A percentile compares a stretch with the other conserved stretches of the same genome.
Conservation (phyloP, 1,139 yeast species). For the Eremothecium gossypii region DNA sequence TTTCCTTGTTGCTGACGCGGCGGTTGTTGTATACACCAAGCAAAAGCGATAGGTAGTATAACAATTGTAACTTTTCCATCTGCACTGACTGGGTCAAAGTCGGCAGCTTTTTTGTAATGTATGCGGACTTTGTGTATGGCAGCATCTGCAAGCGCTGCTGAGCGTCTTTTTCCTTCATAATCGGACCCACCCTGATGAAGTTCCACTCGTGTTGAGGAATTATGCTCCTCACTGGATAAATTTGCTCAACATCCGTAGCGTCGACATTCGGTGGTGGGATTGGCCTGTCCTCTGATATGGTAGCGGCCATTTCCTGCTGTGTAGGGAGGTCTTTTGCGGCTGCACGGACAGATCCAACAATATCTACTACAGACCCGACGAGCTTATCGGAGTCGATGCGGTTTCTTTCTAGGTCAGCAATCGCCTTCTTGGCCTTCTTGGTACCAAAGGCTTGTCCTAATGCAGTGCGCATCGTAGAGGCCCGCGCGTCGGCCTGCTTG, state of each 20-base stretch:
- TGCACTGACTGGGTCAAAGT: slow-evolving; percentile 37
- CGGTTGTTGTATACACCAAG: slow-evolving; percentile 73
- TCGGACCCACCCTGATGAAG: slow-evolving; percentile 50
- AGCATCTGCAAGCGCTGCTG: slow-evolving; percentile 45
- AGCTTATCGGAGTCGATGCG: slow-evolving; percentile 77
- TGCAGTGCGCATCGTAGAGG: slow-evolving; percentile 58
- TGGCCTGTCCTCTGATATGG: slow-evolving; percentile 60
- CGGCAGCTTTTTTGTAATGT: slow-evolving; percentile 43
- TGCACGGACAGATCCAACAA: slow-evolving; percentile 67
- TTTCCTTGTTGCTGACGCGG: slow-evolving; percentile 51
- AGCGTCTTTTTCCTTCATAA: slow-evolving; percentile 43
- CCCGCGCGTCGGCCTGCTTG: slow-evolving; percentile 42
- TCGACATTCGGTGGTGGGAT: slow-evolving; percentile 69
- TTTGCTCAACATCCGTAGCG: slow-evolving; percentile 73
- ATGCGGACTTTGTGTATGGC: slow-evolving; percentile 53
- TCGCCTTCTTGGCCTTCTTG: slow-evolving; percentile 87
- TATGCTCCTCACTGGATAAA: slow-evolving; percentile 65
- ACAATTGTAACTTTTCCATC: slow-evolving; percentile 51
- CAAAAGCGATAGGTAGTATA: slow-evolving; percentile 71
- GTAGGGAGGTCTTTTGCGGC: slow-evolving; percentile 70
- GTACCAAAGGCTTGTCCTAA: slow-evolving; percentile 97
- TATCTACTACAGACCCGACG: slow-evolving; percentile 65
- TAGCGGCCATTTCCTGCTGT: slow-evolving; percentile 44
- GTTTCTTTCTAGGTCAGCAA: slow-evolving; percentile 70
- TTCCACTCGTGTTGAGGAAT: slow-evolving; percentile 60